Conservation (phyloP, 2,329 filamentous ascomycete genomes). For the Clarireedia paspali region DNA sequence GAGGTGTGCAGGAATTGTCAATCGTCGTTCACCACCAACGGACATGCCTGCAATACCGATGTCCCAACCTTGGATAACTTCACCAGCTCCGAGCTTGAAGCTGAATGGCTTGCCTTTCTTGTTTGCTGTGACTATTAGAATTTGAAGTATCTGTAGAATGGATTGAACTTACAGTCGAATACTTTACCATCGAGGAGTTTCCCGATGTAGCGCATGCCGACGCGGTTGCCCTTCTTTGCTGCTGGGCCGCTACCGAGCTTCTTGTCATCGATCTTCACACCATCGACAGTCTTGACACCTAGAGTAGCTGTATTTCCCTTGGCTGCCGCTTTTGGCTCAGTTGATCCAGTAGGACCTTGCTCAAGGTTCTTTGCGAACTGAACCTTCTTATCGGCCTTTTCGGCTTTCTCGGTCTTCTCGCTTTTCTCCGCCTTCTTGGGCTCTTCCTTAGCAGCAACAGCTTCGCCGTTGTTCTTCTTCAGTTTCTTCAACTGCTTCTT, state of each 20-base stretch:
- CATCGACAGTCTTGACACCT: constrained; percentile 72
- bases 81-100: constrained; percentile 88
- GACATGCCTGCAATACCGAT: constrained; percentile 88
- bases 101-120: constrained; percentile 98
- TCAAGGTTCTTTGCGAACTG: constrained; percentile 99
- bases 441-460: constrained; percentile 53
- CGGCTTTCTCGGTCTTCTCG: constrained; percentile 36
- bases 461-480: constrained; percentile 96
- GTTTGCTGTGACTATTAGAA: constrained; percentile 58
- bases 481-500: constrained; percentile 98
- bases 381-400: constrained; percentile 82
- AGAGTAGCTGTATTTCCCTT: constrained; percentile 45
- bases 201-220: constrained; percentile 96
- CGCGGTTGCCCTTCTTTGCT: constrained; percentile 83
- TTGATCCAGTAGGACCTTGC: constrained; percentile 80
- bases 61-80: constrained; percentile 99
- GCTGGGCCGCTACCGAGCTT: constrained; percentile 78
- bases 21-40: constrained; percentile 84
- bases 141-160: too few relatives aligned
- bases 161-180: constrained; percentile 70
- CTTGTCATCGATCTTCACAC: constrained; percentile 91
- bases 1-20: constrained; percentile 79
- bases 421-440: constrained; percentile 48
- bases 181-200: constrained; percentile 92
- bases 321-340: constrained; percentile 38